Base-by-base conservation (phyloP, 805 yeast species). In the Kluyveromyces siamensis region DNA sequence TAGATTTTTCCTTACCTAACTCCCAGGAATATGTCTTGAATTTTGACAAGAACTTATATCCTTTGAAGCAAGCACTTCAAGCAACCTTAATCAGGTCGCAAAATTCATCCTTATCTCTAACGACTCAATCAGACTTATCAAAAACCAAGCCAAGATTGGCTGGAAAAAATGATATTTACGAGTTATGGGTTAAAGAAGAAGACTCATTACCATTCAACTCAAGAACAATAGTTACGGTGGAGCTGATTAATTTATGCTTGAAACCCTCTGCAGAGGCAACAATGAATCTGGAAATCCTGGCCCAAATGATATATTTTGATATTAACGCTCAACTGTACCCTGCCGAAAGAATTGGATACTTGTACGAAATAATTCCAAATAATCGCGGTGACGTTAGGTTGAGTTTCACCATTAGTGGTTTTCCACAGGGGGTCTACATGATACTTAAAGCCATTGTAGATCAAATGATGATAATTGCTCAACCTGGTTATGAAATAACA, bases 341-440 rank as follows among this genome's bases (percentile, higher is more conserved):
- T 1, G 72, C 81, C 1, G 77, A 80, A 48, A 58, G 71, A n/a
- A 50, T 81, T 9, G 80, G 81, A 1, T 81, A 73, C 55, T 59
- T 75, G 0, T 84, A 84, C 77, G 80, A 77, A 17, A 51, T 84
- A 0, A 67, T 63, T 37, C 76, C 87, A 0, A 77, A 83, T 3
- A 51, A 69, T 13, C 76, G 75, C 52, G 82, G 85, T 5, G 78
- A 74, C 46, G 71, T 74, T 0, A 75, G 82, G 7, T 58, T 84
- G 7, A 62, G 74, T 0, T 55, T 84, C n/a, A 74, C 74, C 3
- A 59, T 80, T 1, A 65, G 75, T 27, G 91, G 93, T 0, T 74
- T 75, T n/a, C 55, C 61, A 0, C 62, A 63, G 27, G 74, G 77
- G 1, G 63, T 76, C 5, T 46, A 51, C 2, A 50, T 51, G 2